A percentile compares a stretch with the other conserved stretches of the same genome.
These are phyloP conservation scores for Gossypium lobatum DNA, from an alignment of 441 rosid species.

Conservation along the genomic window DNA sequence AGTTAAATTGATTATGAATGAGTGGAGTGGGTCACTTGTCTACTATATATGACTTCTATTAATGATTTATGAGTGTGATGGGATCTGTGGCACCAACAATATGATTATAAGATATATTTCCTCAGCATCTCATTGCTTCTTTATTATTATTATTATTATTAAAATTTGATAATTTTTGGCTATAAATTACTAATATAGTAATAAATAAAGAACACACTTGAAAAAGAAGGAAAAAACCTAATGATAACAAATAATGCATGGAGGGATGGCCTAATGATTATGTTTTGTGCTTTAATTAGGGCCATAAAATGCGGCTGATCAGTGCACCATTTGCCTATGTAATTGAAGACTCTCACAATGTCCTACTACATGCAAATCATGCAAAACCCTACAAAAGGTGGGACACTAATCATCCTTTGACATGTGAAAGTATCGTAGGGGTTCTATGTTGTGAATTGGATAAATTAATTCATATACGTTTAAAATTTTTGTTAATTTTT, in stretches of 20 bases:
- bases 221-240: neutral
- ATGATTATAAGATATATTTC: neutral
- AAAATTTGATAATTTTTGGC: neutral
- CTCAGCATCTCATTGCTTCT: neutral
- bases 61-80: neutral
- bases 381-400: neutral
- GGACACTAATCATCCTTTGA: neutral
- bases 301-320: conserved; percentile 19
- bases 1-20: neutral
- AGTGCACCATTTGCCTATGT: conserved; percentile 8
- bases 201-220: neutral
- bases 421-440: accelerated
- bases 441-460: too few relatives aligned
- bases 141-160: neutral
- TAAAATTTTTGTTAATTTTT: neutral
- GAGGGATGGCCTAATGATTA: conserved; percentile 30
- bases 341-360: neutral
- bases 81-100: neutral
- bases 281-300: conserved; percentile 26
- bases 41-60: neutral
- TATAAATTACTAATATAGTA: neutral
- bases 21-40: neutral
- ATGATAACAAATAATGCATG: conserved; percentile 19
- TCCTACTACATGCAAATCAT: neutral
- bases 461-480: too few relatives aligned